Evolutionary conservation across 345 rosid genomes (phyloP), one percentile per base, ranked within the genome.

Genomic region (thale cress (Arabidopsis thaliana)): DNA sequence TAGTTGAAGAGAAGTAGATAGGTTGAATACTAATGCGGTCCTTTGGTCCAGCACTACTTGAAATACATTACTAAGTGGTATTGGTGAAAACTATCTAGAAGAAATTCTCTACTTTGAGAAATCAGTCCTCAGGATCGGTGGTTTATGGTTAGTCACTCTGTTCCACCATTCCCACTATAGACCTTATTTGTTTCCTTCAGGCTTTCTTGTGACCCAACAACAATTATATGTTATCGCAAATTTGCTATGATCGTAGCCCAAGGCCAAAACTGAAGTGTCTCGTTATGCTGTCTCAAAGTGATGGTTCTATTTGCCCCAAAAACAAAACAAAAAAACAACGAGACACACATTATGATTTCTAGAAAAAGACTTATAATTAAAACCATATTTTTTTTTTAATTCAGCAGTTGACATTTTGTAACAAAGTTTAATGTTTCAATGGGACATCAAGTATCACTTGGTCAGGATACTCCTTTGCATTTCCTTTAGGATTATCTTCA

Each of bases 401-500:
- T 36, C 14, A 46, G 57, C 34, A 57, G 4, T 36, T 65, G 64
- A 76, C 69, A 69, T 45, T 34, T 61, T 61, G 40, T 23, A 74
- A 33, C 50, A 65, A 74, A 65, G 25, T 65, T 8, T 24, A 73
- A 45, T 56, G 44, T 25, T 59, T 33, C 38, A 68, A 12, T 10
- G 36, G 40, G 42, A 5, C 10, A 42, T 9, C 62, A 56, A 69
- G 75, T 11, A 72, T 63, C 58, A 85, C 88, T 75, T 89, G 89
- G 53, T 85, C 91, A 57, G 48, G 86, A 28, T 56, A 77, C 50
- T 82, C 85, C 46, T 93, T 91, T 1, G 25, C 65, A 55, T 89
- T 91, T 33, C 98, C 97, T 68, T 65, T 72, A 3, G 90, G 90
- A 70, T 85, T 85, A 40, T 74, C 82, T 71, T 70, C 46, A 70